Base-by-base conservation (phyloP, 2,329 filamentous ascomycete genomes). In the Pseudofabraea citricarpa region DNA sequence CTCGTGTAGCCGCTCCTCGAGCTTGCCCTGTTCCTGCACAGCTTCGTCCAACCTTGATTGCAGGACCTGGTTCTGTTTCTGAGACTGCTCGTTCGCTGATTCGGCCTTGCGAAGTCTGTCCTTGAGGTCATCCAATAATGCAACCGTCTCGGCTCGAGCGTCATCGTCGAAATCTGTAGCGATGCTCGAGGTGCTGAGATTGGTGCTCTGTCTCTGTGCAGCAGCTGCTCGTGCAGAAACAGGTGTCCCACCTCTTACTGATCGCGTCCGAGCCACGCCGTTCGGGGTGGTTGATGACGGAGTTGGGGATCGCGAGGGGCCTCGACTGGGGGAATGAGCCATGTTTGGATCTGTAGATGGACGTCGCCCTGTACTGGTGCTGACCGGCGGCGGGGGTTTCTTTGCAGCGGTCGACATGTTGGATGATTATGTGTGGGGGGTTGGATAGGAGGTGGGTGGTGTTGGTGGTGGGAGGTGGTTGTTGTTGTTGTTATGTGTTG, bases 1-100 rank as follows among this genome's bases (percentile, higher is more conserved):
- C 65, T 95, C 90, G 62, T 96, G 90, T 36, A 86, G 74, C 51
- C 81, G 82, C 63, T 97, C 91, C 64, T 98, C 93, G 26, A 96
- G 70, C 67, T 86, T 88, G 41, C 79, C 79, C 58, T 95, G 90
- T 63, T 96, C 90, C 54, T 80, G 79, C 45, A 85, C 68, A 36
- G 89, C 81, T 54, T 97, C 91, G 60, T 97, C 90, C 6, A 97
- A 75, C 56, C 87, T 82, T 52, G 85, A 77, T 67, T 95, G 89
- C 52, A 97, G 70, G 36, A 95, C 83, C 46, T 93, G 86, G 43
- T 83, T 72, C 68, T 96, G 89, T 65, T 90, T 91, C 68, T 85
- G 82, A 63, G 83, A 85, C 57, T 90, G 83, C 55, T 93, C 87
- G 1, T 85, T 85, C 29, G 79, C 72, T 39, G 73, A 76, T 66